phyloP scores from a whole-genome alignment of 345 rosid species.

The Leavenworthia alabamica region DNA sequence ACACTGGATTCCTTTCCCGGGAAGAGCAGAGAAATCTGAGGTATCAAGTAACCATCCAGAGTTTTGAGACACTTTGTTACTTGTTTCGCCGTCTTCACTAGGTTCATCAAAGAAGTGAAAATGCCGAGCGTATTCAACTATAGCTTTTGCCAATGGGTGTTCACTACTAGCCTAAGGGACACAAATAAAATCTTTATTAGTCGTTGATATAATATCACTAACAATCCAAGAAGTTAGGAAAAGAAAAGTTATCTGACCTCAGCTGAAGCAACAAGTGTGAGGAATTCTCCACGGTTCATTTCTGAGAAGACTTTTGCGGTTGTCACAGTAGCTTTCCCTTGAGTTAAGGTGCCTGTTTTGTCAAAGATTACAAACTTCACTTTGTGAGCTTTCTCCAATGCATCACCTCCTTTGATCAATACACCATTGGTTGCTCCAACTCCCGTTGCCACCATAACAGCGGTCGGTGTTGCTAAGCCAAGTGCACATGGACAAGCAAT shows the following conservation, averaged over 20 bases:
- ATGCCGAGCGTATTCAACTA: slow-evolving; percentile 81
- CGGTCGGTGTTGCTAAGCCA: slow-evolving; percentile 99
- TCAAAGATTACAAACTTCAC: slow-evolving; percentile 85
- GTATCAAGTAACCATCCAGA: slow-evolving; percentile 77
- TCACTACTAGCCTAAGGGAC: slow-evolving; percentile 86
- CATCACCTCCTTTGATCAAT: slow-evolving; percentile 98
- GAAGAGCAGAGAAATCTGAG: slow-evolving; percentile 66
- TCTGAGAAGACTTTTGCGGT: slow-evolving; percentile 67
- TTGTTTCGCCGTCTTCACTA: slow-evolving; percentile 37
- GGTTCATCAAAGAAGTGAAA: slow-evolving; percentile 83
- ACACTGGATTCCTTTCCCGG: slow-evolving; percentile 88
- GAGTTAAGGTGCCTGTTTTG: slow-evolving; percentile 97
- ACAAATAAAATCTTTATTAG: neutral
- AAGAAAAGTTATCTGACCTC: slow-evolving; percentile 45
- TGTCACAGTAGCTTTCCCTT: slow-evolving; percentile 89
- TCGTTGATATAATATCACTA: too few relatives aligned
- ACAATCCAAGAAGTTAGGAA: neutral
- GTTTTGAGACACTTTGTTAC: slow-evolving; percentile 27
- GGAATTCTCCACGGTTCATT: slow-evolving; percentile 91
- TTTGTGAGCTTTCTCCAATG: slow-evolving; percentile 96
- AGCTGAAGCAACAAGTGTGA: slow-evolving; percentile 91
- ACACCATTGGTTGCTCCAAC: slow-evolving; percentile 99
- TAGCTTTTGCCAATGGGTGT: slow-evolving; percentile 89
- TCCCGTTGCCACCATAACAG: slow-evolving; percentile 99
- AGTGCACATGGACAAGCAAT: slow-evolving; percentile 99